Evolutionary conservation across 371 early-diverging fungal species (phyloP), one percentile per base, ranked within the genome.

Genomic region (Furculomyces boomerangus): DNA sequence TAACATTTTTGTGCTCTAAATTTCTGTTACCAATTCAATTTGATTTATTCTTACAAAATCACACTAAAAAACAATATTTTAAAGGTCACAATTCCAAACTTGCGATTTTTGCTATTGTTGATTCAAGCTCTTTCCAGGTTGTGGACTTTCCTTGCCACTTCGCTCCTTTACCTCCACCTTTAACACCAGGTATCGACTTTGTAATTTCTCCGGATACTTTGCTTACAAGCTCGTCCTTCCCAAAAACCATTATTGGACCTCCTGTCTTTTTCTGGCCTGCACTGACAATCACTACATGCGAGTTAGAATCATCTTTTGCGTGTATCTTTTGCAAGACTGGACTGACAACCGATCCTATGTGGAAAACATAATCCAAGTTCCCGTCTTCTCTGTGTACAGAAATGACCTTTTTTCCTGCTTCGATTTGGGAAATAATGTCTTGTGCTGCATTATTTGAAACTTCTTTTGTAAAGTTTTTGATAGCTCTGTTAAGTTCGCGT

Each of bases 91-190:
- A n/a, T n/a, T n/a, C n/a, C n/a, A n/a, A n/a, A n/a, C n/a, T n/a
- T n/a, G n/a, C n/a, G n/a, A n/a, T n/a, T n/a, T n/a, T n/a, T n/a
- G n/a, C n/a, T n/a, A n/a, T n/a, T n/a, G 27, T 20, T 13, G 5
- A 10, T 25, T 74, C 77, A 14, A 74, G 63, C 0, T 67, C 72
- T 44, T 68, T 60, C 81, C 81, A 79, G 22, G 68, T 67, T 54
- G 69, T 72, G 28, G 74, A 57, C 53, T 78, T 80, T 47, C 81
- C 82, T 57, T 78, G 79, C 76, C 77, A 80, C 35, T 78, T 7
- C 25, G 35, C 63, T 13, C 79, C 80, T 56, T 74, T 76, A 8
- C 78, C 80, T 32, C 80, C 80, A 3, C 80, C 80, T 54, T 79
- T 80, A 30, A 79, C 68, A 1, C 60, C 66, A 20, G 56, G 55